Evolutionary conservation across 2,329 filamentous ascomycete genomes (phyloP).

Genomic region (Blumeriella jaapii): DNA sequence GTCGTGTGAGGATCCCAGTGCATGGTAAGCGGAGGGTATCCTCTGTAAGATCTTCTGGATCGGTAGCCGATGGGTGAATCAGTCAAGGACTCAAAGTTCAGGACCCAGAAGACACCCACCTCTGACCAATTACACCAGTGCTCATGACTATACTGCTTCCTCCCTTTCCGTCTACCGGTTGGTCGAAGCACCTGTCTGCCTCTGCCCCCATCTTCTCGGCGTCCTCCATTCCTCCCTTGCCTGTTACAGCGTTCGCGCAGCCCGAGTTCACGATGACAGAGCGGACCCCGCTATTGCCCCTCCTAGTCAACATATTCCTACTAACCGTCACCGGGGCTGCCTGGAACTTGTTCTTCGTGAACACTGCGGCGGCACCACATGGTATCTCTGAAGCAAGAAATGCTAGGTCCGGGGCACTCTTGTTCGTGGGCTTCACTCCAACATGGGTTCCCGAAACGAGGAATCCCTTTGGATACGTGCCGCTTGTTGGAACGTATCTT

Average conservation of each 20-base stretch:
- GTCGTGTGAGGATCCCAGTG: conserved; percentile 63
- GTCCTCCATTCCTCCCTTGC: conserved; percentile 79
- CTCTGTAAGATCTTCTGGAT: conserved; percentile 80
- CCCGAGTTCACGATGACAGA: conserved; percentile 90
- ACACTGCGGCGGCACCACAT: conserved; percentile 81
- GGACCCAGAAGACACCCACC: conserved; percentile 33
- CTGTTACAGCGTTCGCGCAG: conserved; percentile 94
- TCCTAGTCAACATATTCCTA: conserved; percentile 55
- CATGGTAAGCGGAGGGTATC: conserved; percentile 64
- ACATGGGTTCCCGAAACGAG: conserved; percentile 76
- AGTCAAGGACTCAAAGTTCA: conserved; percentile 4
- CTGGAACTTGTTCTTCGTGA: conserved; percentile 97
- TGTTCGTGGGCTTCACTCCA: conserved; percentile 89
- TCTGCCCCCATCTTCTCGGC: conserved; percentile 71
- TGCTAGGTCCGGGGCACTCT: conserved; percentile 79
- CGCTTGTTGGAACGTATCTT: conserved; percentile 78
- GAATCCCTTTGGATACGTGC: conserved; percentile 87
- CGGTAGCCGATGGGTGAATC: conserved; percentile 48
- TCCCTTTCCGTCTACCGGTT: conserved; percentile 33
- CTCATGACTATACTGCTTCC: conserved; percentile 87
- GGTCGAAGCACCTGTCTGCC: conserved; percentile 56
- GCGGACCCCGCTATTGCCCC: conserved; percentile 57
- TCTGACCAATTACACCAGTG: conserved; percentile 93
- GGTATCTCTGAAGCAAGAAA: conserved; percentile 78
- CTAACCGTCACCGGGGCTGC: conserved; percentile 88